Conservation (phyloP, 2,329 filamentous ascomycete genomes). For the Ceratocystis albifundus region DNA sequence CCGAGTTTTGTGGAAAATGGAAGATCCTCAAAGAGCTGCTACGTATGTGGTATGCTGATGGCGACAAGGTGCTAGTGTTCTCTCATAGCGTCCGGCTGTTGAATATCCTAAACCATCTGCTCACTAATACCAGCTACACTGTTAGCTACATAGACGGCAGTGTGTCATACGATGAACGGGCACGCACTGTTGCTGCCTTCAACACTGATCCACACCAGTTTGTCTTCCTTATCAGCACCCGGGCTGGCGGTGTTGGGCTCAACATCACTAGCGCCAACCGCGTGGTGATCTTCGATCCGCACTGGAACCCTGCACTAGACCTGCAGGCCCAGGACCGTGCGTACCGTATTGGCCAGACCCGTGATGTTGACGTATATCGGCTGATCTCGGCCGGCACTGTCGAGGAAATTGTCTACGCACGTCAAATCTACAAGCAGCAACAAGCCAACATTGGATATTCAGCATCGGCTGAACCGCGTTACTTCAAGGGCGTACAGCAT, state of each 20-base stretch:
- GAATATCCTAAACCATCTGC: slow-evolving; percentile 71
- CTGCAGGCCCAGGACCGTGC: slow-evolving; percentile 92
- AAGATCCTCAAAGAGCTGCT: slow-evolving; percentile 77
- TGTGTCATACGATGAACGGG: slow-evolving; percentile 71
- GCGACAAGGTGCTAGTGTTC: slow-evolving; percentile 92
- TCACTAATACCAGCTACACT: slow-evolving; percentile 79
- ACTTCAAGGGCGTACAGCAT: slow-evolving; percentile 90
- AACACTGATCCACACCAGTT: slow-evolving; percentile 81
- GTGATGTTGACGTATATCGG: slow-evolving; percentile 91
- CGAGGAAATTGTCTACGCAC: slow-evolving; percentile 91
- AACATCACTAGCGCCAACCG: slow-evolving; percentile 98
- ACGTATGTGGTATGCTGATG: slow-evolving; percentile 77
- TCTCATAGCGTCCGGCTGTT: slow-evolving; percentile 81
- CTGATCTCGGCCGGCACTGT: slow-evolving; percentile 85
- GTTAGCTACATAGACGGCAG: slow-evolving; percentile 83
- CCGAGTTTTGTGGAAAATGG: slow-evolving; percentile 95
- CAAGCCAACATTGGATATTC: slow-evolving; percentile 97
- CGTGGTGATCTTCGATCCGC: slow-evolving; percentile 91
- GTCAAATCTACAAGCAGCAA: slow-evolving; percentile 98
- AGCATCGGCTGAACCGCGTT: slow-evolving; percentile 79
- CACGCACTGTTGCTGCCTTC: slow-evolving; percentile 75
- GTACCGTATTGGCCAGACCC: slow-evolving; percentile 84
- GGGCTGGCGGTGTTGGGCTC: slow-evolving; percentile 81
- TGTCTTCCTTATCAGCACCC: slow-evolving; percentile 90
- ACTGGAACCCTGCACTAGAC: slow-evolving; percentile 95